These are phyloP conservation scores for Jaapia argillacea DNA, from an alignment of 768 basidiomycete species.

Conservation along the genomic window DNA sequence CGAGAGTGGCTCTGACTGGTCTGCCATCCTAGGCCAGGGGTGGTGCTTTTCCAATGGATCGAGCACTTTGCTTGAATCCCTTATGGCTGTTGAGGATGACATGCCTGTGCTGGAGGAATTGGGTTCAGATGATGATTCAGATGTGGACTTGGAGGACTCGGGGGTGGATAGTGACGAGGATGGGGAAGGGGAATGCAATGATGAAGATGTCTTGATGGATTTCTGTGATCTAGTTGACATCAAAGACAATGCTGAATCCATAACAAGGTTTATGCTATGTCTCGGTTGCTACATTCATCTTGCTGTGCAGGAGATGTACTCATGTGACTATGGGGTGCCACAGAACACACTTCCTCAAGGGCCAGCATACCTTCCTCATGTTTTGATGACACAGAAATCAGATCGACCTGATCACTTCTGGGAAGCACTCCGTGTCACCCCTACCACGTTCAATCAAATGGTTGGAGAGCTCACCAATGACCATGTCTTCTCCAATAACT, in stretches of 20 bases:
- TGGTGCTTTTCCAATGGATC: not conserved
- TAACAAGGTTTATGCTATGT: no score
- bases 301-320: not conserved
- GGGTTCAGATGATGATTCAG: not conserved
- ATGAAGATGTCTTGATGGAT: not conserved
- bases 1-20: not conserved
- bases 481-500: slow-evolving; percentile 18
- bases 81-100: not conserved
- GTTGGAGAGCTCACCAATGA: slow-evolving; percentile 13
- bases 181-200: not conserved
- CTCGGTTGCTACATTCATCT: not conserved
- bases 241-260: no score
- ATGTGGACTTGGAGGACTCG: not conserved
- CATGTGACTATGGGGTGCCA: not conserved
- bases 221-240: not conserved
- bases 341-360: not conserved
- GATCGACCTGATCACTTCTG: slow-evolving; percentile 14
- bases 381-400: slow-evolving; percentile 8
- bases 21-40: not conserved
- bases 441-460: slow-evolving; percentile 15
- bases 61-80: not conserved
- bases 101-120: not conserved
- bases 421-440: slow-evolving; percentile 16
- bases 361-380: not conserved
- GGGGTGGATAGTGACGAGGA: not conserved